Conservation (phyloP, 768 basidiomycete genomes). For the Phylloporus sp. region DNA sequence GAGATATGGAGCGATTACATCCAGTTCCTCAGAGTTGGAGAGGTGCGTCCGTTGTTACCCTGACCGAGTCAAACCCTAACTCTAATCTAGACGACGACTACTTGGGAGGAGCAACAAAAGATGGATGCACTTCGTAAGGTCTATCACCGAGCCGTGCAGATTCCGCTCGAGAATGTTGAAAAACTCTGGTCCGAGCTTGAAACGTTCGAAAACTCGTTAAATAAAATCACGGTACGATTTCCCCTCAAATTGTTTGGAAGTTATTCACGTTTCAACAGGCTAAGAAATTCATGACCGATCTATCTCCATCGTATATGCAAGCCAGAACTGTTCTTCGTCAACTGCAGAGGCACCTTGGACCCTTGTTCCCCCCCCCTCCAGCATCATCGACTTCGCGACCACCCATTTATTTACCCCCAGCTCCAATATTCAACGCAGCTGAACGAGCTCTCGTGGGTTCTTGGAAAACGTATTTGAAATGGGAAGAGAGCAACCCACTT, state of each 20-base stretch:
- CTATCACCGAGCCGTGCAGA: conserved; percentile 90
- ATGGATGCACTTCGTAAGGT: conserved; percentile 90
- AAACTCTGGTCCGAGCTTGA: conserved; percentile 92
- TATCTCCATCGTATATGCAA: conserved; percentile 93
- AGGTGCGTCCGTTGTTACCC: conserved; percentile 44
- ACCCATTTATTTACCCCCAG: conserved; percentile 56
- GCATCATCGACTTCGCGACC: conserved; percentile 38
- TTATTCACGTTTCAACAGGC: conserved; percentile 44
- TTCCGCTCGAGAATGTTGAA: conserved; percentile 92
- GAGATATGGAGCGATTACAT: conserved; percentile 95
- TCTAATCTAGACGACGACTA: conserved; percentile 53
- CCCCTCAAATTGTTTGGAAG: background rate
- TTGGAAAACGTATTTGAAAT: conserved; percentile 92
- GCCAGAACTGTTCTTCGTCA: conserved; percentile 85
- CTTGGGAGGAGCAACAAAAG: conserved; percentile 95
- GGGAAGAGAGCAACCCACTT: conserved; percentile 92
- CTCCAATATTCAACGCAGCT: conserved; percentile 64
- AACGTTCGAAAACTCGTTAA: conserved; percentile 82
- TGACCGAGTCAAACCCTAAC: conserved; percentile 1
- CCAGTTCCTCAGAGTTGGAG: conserved; percentile 75
- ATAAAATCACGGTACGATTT: conserved; percentile 69
- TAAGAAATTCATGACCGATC: conserved; percentile 92
- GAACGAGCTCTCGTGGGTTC: conserved; percentile 74
- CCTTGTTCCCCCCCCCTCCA: conserved; percentile 51
- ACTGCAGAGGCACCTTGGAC: conserved; percentile 62